Evolutionary conservation across 164 flowering plant genomes (phyloP).

Genomic region (Taxillus chinensis): DNA sequence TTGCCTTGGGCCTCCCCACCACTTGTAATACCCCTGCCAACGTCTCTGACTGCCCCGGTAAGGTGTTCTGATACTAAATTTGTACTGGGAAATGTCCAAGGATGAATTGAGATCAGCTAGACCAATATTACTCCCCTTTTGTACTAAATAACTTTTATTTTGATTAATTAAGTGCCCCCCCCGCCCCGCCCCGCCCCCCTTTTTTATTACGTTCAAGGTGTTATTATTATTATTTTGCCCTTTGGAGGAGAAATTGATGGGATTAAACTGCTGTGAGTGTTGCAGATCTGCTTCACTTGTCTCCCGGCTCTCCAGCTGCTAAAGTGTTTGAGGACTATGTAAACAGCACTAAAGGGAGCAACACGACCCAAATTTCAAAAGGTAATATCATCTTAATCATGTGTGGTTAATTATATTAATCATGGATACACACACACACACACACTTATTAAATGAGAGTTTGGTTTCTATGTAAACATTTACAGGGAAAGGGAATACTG

Average conservation of each 20-base stretch:
- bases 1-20: conserved; percentile 51
- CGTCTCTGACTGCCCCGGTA: not conserved
- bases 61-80: not conserved
- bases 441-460: no score
- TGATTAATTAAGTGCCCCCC: no score
- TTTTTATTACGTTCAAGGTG: no score
- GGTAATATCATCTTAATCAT: conserved; percentile 4
- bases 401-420: no score
- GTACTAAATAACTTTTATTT: no score
- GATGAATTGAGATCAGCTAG: no score
- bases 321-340: conserved; percentile 28
- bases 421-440: no score
- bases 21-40: conserved; percentile 6
- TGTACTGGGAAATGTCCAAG: not conserved
- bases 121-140: no score
- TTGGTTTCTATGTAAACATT: not conserved
- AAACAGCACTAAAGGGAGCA: conserved; percentile 12
- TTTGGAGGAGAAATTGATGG: no score
- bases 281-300: conserved; percentile 40
- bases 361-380: conserved; percentile 6
- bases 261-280: not conserved
- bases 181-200: no score
- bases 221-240: no score
- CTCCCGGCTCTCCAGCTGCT: conserved; percentile 39
- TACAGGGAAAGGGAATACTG: conserved; percentile 13